A percentile compares a stretch with the other conserved stretches of the same genome.
phyloP scores from a whole-genome alignment of 495 filamentous ascomycete species.

The Bacidia gigantensis region DNA sequence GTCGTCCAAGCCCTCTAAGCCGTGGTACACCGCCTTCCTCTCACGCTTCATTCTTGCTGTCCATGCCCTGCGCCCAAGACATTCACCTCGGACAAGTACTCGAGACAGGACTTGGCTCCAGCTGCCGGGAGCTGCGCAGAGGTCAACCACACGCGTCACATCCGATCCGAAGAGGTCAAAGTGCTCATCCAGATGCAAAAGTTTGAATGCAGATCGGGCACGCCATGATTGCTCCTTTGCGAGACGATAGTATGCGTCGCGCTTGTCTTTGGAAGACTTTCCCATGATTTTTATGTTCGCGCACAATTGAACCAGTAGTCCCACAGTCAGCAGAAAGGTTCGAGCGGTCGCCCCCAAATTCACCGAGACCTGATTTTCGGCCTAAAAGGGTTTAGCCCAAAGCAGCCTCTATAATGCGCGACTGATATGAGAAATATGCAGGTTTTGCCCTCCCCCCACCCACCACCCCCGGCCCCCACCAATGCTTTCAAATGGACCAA shows the following conservation, averaged over 20 bases:
- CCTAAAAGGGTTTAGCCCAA: too few species aligned
- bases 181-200: conserved; percentile 91
- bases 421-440: too few species aligned
- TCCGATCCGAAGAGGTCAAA: conserved; percentile 71
- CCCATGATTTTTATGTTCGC: too few species aligned
- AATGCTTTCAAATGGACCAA: too few species aligned
- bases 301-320: too few species aligned
- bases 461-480: too few species aligned
- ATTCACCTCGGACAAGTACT: conserved; percentile 82
- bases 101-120: conserved; percentile 95
- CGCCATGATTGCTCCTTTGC: conserved; percentile 99
- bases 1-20: conserved; percentile 17
- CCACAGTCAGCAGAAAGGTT: too few species aligned
- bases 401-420: too few species aligned
- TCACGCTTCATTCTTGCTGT: conserved; percentile 59
- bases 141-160: conserved; percentile 87
- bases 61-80: conserved; percentile 72
- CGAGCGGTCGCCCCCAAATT: too few species aligned
- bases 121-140: conserved; percentile 90
- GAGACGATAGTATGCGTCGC: conserved; percentile 92
- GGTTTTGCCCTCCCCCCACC: too few species aligned
- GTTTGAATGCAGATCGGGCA: conserved; percentile 88
- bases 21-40: conserved; percentile 27
- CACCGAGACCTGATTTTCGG: too few species aligned
- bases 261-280: conserved; percentile 97